These are phyloP conservation scores for Conringia planisiliqua DNA, from an alignment of 345 rosid genomes.

Conservation along the genomic window DNA sequence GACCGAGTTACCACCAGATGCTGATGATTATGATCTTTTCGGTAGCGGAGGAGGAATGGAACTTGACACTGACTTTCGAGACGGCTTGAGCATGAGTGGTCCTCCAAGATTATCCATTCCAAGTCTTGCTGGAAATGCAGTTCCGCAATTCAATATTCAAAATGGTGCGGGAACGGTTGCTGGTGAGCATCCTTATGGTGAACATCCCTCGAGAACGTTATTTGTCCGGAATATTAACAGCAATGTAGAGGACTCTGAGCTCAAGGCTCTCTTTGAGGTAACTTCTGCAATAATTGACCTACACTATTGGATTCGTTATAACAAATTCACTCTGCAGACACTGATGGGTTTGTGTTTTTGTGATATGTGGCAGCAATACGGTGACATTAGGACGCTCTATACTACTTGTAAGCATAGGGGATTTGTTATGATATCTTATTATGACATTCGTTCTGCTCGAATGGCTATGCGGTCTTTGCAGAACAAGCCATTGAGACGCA, in stretches of 20 bases:
- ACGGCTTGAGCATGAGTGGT: slow-evolving; percentile 44
- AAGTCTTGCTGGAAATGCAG: slow-evolving; percentile 49
- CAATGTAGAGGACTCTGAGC: slow-evolving; percentile 72
- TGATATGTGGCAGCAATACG: slow-evolving; percentile 60
- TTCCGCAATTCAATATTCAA: slow-evolving; percentile 40
- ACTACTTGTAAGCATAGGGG: slow-evolving; percentile 88
- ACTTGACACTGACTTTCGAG: slow-evolving; percentile 51
- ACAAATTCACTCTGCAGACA: neutral
- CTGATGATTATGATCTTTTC: slow-evolving; percentile 70
- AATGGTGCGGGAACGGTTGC: slow-evolving; percentile 64
- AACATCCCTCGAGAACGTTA: slow-evolving; percentile 82
- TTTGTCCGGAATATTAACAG: slow-evolving; percentile 82
- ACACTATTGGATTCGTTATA: neutral
- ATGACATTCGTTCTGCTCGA: slow-evolving; percentile 84
- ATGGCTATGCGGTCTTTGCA: slow-evolving; percentile 74
- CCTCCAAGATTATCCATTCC: slow-evolving; percentile 54
- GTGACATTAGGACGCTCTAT: slow-evolving; percentile 76
- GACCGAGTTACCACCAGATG: slow-evolving; percentile 61
- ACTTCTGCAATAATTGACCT: neutral
- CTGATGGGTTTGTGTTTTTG: slow-evolving; percentile 11
- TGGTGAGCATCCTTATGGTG: slow-evolving; percentile 84
- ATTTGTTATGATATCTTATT: slow-evolving; percentile 88
- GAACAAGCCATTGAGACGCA: slow-evolving; percentile 78
- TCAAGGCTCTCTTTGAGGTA: slow-evolving; percentile 75
- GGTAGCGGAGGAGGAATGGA: slow-evolving; percentile 94